Evolutionary conservation across 2,329 filamentous ascomycete genomes (phyloP).

Genomic region (Sarocladium brachiariae): DNA sequence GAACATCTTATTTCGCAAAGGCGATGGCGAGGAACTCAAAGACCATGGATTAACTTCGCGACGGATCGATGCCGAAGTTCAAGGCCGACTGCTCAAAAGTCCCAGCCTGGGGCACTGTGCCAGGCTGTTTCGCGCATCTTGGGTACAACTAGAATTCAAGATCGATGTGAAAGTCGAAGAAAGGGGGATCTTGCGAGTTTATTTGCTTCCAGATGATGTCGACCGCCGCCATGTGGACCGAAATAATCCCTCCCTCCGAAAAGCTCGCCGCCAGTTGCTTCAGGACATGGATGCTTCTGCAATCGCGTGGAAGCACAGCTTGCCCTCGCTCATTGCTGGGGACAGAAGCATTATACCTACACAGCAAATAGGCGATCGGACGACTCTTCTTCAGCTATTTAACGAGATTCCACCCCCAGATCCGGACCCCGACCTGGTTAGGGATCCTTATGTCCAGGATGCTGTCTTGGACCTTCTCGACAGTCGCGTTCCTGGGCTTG

Average conservation of each 20-base stretch:
- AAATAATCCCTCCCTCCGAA: conserved; percentile 35
- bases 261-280: conserved; percentile 42
- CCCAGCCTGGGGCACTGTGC: conserved; percentile 18
- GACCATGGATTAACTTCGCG: not conserved
- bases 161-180: conserved; percentile 8
- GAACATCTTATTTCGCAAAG: conserved; percentile 1
- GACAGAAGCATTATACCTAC: not conserved
- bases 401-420: conserved; percentile 64
- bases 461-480: conserved; percentile 50
- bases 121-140: conserved; percentile 28
- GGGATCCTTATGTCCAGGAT: conserved; percentile 42
- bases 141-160: conserved; percentile 38
- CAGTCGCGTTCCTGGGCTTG: conserved; percentile 49
- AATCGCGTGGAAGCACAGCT: conserved; percentile 47
- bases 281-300: conserved; percentile 47
- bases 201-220: conserved; percentile 60
- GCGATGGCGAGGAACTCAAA: not conserved
- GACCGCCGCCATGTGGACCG: conserved; percentile 46
- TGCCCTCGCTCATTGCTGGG: conserved; percentile 7
- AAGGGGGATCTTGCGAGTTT: conserved; percentile 42
- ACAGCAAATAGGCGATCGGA: conserved; percentile 24
- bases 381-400: conserved; percentile 63
- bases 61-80: conserved; percentile 17
- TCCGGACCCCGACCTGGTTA: conserved; percentile 44
- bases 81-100: conserved; percentile 22